Evolutionary conservation across 2,329 filamentous ascomycete species (phyloP), one percentile per base, ranked within the genome.

Genomic region (Colletotrichum gloeosporioides): DNA sequence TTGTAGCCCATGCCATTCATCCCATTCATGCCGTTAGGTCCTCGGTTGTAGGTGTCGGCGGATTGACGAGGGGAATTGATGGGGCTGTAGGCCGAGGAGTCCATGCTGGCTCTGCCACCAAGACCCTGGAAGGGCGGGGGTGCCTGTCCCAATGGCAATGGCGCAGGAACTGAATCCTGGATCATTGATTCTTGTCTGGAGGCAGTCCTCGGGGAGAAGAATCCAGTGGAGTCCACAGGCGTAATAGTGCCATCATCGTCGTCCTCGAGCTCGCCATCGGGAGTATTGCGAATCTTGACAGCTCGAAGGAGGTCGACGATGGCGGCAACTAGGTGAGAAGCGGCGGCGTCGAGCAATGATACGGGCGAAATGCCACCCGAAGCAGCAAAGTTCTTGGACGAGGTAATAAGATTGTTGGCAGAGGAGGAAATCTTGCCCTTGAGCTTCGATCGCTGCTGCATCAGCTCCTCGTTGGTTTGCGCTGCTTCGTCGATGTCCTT

Each of bases 381-480:
- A 13, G 92, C 90, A 39, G 95, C 93, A 84, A 97, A 98, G 82
- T 98, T 98, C 87, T 98, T 98, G 39, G 95, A 94, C 2, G 96
- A 95, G 4, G 96, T 99, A 81, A 99, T 98, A 74, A 99, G 89
- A 82, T 96, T 97, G 88, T 99, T 99, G 65, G 97, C 96, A 2
- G 96, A 98, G 4, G 94, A 94, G n/a, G 96, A 98, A 4, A 99
- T 94, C 75, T 94, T 93, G 66, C 92, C 90, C 85, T 95, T 98
- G 77, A 98, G 89, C 83, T 93, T 95, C 32, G 89, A 87, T 78
- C 92, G 92, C 77, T 93, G 88, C 78, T 92, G 90, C 49, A 86
- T 84, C 32, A 88, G 78, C 18, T 91, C 88, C 44, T 90, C 90
- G 77, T 91, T 90, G 44, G 86, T 89, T 3, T 88, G 84, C 12